Evolutionary conservation across 148 eudicot genomes (phyloP).

Genomic region (Chenopodium quinoa): DNA sequence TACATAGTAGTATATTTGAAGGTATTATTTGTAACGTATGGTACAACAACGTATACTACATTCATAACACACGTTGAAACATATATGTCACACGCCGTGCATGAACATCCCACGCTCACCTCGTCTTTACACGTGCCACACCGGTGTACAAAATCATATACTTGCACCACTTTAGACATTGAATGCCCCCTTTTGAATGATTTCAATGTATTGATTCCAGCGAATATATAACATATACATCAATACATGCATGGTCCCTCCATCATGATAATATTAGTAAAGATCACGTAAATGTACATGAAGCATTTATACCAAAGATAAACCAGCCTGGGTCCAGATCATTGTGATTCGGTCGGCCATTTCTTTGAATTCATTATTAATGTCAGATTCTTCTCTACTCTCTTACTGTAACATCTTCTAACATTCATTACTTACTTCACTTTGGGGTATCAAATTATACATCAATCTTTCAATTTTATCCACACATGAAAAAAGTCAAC

Average conservation of each 20-base stretch:
- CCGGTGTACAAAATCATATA: too few species aligned
- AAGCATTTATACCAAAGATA: constrained; percentile 15
- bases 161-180: too few species aligned
- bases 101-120: too few species aligned
- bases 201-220: not conserved
- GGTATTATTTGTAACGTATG: too few species aligned
- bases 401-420: too few species aligned
- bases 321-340: constrained; percentile 17
- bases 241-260: not conserved
- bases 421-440: not conserved
- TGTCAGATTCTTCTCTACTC: constrained; percentile 2
- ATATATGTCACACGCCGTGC: too few species aligned
- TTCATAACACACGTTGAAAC: too few species aligned
- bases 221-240: not conserved
- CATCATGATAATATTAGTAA: not conserved
- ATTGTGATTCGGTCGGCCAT: constrained; percentile 18
- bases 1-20: too few species aligned
- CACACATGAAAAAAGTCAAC: constrained; percentile 5
- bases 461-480: constrained; percentile 15
- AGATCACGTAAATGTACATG: constrained; percentile 13
- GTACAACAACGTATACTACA: too few species aligned
- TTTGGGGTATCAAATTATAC: not conserved
- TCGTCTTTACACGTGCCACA: too few species aligned
- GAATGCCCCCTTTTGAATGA: too few species aligned
- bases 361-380: not conserved